Evolutionary conservation across 2,329 filamentous ascomycete species (phyloP).

Genomic region (Moelleriella libera): DNA sequence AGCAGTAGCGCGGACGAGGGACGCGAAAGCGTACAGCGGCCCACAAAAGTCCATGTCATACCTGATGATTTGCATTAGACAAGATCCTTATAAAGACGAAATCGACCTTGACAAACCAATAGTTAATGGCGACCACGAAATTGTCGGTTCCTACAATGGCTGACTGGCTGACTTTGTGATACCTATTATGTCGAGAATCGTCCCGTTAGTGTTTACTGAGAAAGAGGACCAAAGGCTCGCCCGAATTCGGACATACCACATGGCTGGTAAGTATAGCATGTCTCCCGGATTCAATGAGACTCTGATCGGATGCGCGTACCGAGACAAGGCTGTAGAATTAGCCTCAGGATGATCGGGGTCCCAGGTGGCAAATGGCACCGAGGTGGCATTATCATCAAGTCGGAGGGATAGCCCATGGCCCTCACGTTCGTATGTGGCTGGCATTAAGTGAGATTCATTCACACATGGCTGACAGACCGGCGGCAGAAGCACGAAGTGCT

Average conservation of each 20-base stretch:
- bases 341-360: constrained; percentile 48
- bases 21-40: constrained; percentile 46
- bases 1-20: constrained; percentile 34
- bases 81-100: neutral
- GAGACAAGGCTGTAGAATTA: constrained; percentile 42
- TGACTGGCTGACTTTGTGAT: constrained; percentile 68
- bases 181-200: constrained; percentile 25
- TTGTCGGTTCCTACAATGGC: constrained; percentile 54
- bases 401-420: constrained; percentile 13
- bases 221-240: no score
- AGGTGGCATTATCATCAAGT: constrained; percentile 17
- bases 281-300: constrained; percentile 60
- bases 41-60: constrained; percentile 71
- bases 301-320: constrained; percentile 43
- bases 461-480: constrained; percentile 56
- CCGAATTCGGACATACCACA: constrained; percentile 43
- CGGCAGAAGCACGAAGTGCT: constrained; percentile 65
- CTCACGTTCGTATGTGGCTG: constrained; percentile 42
- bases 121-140: constrained; percentile 67
- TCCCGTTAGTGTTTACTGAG: neutral
- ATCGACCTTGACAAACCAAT: constrained; percentile 42
- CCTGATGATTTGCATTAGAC: constrained; percentile 24
- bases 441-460: constrained; percentile 42
- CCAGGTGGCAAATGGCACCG: constrained; percentile 58
- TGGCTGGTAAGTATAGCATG: constrained; percentile 68